Conservation (phyloP, 345 rosid genomes). For the Erodium maritimum region DNA sequence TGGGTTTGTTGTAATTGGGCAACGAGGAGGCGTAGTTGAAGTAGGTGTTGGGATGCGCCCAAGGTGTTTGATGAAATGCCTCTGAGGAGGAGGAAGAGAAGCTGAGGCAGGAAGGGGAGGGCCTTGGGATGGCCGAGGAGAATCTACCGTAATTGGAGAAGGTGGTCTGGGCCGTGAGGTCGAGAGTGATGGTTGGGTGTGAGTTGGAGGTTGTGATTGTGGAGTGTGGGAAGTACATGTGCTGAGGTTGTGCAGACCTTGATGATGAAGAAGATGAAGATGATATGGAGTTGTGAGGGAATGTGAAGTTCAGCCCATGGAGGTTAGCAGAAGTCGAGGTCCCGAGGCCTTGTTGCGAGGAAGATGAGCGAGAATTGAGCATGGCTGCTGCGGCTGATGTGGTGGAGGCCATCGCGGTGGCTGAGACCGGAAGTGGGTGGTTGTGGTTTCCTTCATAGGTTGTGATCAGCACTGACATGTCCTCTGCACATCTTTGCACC, state of each 20-base stretch:
- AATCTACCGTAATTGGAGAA: slow-evolving; percentile 7
- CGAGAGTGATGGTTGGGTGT: slow-evolving; percentile 57
- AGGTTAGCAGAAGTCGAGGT: not conserved
- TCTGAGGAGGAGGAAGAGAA: slow-evolving; percentile 17
- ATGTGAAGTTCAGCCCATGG: not conserved
- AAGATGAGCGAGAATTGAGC: slow-evolving; percentile 62
- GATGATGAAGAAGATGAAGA: not conserved
- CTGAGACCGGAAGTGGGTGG: slow-evolving; percentile 92
- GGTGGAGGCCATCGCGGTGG: slow-evolving; percentile 76
- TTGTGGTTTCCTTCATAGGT: slow-evolving; percentile 94
- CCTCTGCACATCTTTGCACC: slow-evolving; percentile 94
- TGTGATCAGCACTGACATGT: slow-evolving; percentile 61
- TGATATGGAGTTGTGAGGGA: not conserved
- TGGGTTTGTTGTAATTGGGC: slow-evolving; percentile 6
- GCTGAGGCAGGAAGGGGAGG: slow-evolving; percentile 25
- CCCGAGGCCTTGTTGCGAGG: not conserved
- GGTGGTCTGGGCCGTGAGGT: slow-evolving; percentile 36
- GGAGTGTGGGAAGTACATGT: slow-evolving; percentile 19
- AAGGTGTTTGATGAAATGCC: slow-evolving; percentile 1
- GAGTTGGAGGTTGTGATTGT: slow-evolving; percentile 37
- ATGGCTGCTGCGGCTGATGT: slow-evolving; percentile 84
- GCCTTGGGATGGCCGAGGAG: slow-evolving; percentile 4
- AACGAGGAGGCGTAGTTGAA: not conserved
- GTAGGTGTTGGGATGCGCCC: not conserved
- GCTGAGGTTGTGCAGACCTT: slow-evolving; percentile 4